Base-by-base conservation (phyloP, 495 filamentous ascomycete genomes). In the Immersiella caudata region DNA sequence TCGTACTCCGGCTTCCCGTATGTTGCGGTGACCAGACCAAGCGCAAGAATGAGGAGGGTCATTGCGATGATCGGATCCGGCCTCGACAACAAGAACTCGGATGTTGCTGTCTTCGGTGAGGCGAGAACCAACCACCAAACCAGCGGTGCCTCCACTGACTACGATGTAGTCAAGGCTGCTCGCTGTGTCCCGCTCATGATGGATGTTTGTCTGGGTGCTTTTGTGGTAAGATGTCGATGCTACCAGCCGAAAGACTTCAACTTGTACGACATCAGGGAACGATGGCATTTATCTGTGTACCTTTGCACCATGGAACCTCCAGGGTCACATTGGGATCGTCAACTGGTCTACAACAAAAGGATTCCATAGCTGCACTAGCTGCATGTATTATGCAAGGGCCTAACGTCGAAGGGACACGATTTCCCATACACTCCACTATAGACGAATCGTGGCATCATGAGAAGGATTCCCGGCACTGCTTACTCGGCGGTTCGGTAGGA, bases 1-100 rank as follows among this genome's bases (percentile, higher is more conserved):
- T 87, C 85, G 64, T 84, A 82, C 20, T 85, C 80, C 0, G 80
- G 73, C 26, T 86, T 80, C 40, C 80, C 82, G 60, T 82, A 80
- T 35, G 81, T 74, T 8, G 74, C 79, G 0, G 73, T 68, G 27
- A 83, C 80, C 0, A 79, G 72, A 11, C 79, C 83, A 0, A 85
- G 86, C 0, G 75, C 78, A 26, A 79, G 74, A n/a, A 87, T 76
- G 33, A 79, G 29, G 0, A n/a, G 79, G 80, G 66, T 88, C 82
- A 2, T 76, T 68, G n/a, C 74, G 74, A 22, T 75, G 79, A 70
- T 85, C 79, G 35, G 78, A 76, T 0, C 87, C 87, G 18, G 84
- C 85, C 71, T 89, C 87, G 62, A 89, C 40, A 18, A 46, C 40
- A 18, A 46, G 40, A 5, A 46, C 40, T 18, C 16, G 4, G 40